A percentile compares a stretch with the other conserved stretches of the same genome.
Conservation (phyloP, 495 filamentous ascomycete species). For the Chaetomium tenue region DNA sequence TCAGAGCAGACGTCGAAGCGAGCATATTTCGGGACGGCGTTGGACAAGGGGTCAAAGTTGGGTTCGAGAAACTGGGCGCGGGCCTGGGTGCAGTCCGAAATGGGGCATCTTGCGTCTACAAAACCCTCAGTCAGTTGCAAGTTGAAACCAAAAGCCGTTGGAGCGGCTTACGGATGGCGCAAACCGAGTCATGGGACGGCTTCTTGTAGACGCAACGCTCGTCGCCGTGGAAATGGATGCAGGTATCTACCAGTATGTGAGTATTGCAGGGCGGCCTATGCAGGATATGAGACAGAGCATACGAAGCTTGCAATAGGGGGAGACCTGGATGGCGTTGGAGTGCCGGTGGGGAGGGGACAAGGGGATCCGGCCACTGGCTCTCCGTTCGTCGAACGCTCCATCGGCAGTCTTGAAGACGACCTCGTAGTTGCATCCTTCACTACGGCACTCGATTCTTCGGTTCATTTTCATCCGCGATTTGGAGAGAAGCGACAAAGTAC, state of each 20-base stretch:
- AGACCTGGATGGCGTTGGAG: conserved; percentile 23
- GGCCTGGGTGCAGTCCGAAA: conserved; percentile 29
- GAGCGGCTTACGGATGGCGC: conserved; percentile 26
- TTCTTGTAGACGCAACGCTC: conserved; percentile 32
- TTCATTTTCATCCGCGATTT: conserved; percentile 20
- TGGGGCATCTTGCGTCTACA: conserved; percentile 29
- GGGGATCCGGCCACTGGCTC: conserved; percentile 17
- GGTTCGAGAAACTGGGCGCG: conserved; percentile 31
- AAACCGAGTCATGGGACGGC: conserved; percentile 29
- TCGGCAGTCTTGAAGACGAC: conserved; percentile 29
- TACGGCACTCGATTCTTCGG: conserved; percentile 25
- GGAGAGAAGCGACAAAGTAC: not conserved
- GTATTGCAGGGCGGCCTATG: not conserved
- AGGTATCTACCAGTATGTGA: conserved; percentile 24
- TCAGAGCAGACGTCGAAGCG: conserved; percentile 32
- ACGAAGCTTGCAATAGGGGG: conserved; percentile 32
- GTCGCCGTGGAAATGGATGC: conserved; percentile 26
- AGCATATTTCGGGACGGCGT: conserved; percentile 23
- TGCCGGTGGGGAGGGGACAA: conserved; percentile 18
- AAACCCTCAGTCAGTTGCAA: not conserved
- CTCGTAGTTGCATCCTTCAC: conserved; percentile 30
- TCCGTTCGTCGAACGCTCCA: conserved; percentile 21
- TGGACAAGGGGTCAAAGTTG: conserved; percentile 22
- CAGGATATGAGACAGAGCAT: conserved; percentile 3
- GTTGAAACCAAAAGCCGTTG: not conserved